Evolutionary conservation across 495 filamentous ascomycete genomes (phyloP), one percentile per base, ranked within the genome.

Genomic region (Aspergillus biplanus): DNA sequence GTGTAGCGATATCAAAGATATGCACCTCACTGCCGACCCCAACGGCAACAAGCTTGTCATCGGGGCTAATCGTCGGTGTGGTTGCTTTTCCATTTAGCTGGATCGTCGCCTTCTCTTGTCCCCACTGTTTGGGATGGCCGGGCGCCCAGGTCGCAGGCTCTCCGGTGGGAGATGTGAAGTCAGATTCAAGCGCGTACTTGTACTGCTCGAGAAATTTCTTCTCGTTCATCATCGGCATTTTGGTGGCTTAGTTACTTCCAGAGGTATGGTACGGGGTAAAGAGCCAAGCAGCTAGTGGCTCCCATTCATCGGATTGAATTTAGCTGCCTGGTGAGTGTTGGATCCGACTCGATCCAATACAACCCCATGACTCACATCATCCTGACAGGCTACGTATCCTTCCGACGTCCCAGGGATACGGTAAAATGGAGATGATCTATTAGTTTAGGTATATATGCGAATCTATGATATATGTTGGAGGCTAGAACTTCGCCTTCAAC

Each of bases 401-500:
- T n/a, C n/a, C n/a, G n/a, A n/a, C n/a, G n/a, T n/a, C n/a, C n/a
- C n/a, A n/a, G n/a, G n/a, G n/a, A n/a, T n/a, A n/a, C n/a, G n/a
- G n/a, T n/a, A n/a, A 27, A 27, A 27, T 27, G 21, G 21, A 27
- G 21, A 27, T 27, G 21, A 27, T 27, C 21, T 27, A 27, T 27
- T 27, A 27, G 21, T 27, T 27, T 27, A 27, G 1, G 21, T 27
- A 27, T 27, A 27, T 2, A 27, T 27, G 21, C 21, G 2, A 27
- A 1, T 1, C 21, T 27, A 27, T 27, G 53, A 39, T 39, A 39
- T 39, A 39, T 44, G 1, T 5, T n/a, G 13, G 16, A 13, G 37
- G 2, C 18, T 27, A 65, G 33, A 69, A 69, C 57, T 64, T 68
- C 1, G 59, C 69, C 18, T 27, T 47, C 27, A 69, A 21, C 6